Percentiles rank a stretch among this genome's conserved stretches.
These are phyloP conservation scores for Daedaleopsis nitida DNA, from an alignment of 768 basidiomycete species.

Conservation along the genomic window DNA sequence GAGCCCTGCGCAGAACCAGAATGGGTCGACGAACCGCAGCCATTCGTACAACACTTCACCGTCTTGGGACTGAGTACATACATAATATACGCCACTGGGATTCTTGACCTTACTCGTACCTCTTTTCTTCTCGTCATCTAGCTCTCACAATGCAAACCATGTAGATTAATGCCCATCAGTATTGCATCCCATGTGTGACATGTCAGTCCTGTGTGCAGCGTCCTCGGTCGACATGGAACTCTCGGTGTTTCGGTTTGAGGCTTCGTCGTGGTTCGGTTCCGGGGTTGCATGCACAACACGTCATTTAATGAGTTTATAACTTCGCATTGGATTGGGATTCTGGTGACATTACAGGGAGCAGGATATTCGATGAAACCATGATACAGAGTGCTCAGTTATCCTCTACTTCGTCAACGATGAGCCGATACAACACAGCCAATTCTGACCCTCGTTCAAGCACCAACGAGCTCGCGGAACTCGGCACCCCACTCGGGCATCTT, in stretches of 20 bases:
- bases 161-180: conserved; percentile 22
- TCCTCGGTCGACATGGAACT: too few species aligned
- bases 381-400: too few species aligned
- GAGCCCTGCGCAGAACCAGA: conserved; percentile 65
- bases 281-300: too few species aligned
- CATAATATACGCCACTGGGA: conserved; percentile 20
- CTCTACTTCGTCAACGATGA: too few species aligned
- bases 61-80: conserved; percentile 47
- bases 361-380: too few species aligned
- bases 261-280: too few species aligned
- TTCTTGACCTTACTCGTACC: conserved; percentile 20
- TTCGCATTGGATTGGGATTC: too few species aligned
- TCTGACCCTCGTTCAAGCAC: conserved; percentile 25
- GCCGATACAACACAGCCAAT: too few species aligned
- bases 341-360: too few species aligned
- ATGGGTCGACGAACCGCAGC: conserved; percentile 35
- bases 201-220: too few species aligned
- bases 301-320: too few species aligned
- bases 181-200: conserved; percentile 2
- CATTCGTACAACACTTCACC: conserved; percentile 51
- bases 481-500: conserved; percentile 64
- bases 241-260: too few species aligned
- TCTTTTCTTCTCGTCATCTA: conserved; percentile 19
- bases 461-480: conserved; percentile 66
- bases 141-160: conserved; percentile 19